phyloP scores from a whole-genome alignment of 176 grass and related monocot genomes.

The Stipa capillata region DNA sequence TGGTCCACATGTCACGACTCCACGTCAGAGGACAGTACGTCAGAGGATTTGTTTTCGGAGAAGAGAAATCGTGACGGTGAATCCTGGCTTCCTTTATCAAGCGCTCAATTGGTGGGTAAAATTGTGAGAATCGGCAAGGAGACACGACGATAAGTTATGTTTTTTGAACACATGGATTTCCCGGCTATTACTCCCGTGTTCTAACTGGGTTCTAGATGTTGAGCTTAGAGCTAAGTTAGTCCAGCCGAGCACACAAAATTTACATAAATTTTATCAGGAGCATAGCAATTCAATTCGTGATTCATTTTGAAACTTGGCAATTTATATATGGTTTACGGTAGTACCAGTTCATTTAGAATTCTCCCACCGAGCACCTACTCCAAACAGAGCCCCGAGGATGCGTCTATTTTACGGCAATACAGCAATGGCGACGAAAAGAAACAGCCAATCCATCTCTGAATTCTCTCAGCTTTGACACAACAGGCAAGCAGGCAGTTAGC shows the following conservation, averaged over 20 bases:
- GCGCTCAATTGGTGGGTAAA: neutral
- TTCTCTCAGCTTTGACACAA: neutral
- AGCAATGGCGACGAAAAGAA: neutral
- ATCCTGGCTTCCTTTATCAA: no score
- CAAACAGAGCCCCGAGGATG: neutral
- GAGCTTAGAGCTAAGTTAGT: no score
- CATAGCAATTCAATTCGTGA: no score
- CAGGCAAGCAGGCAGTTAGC: neutral
- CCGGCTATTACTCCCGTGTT: no score
- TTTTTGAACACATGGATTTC: no score
- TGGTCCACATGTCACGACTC: no score
- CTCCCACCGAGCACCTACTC: neutral
- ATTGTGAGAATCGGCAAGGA: neutral
- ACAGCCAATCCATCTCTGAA: neutral
- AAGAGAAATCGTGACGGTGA: neutral
- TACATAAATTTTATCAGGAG: no score
- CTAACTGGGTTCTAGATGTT: no score
- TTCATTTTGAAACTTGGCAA: neutral
- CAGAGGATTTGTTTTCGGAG: no score
- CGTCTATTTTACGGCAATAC: neutral
- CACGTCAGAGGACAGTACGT: no score
- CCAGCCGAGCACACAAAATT: no score
- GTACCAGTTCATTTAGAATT: neutral
- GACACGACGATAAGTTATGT: neutral
- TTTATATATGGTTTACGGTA: neutral